phyloP scores from a whole-genome alignment of 2,329 filamentous ascomycete species.

The Venturia pyrina region DNA sequence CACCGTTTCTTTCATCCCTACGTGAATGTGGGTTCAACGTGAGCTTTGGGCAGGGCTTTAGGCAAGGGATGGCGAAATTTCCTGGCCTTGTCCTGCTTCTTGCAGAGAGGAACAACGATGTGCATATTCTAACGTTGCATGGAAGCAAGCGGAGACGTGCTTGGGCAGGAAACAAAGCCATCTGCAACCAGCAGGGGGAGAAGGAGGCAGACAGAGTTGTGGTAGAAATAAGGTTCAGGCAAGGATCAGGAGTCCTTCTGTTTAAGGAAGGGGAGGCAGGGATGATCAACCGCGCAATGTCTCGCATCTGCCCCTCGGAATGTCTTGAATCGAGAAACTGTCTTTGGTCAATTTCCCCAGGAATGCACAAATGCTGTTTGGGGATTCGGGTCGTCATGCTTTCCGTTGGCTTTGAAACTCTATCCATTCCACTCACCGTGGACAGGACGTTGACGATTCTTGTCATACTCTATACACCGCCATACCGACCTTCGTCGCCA shows the following conservation, averaged over 20 bases:
- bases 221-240: conserved; percentile 3
- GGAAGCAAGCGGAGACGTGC: background rate
- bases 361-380: background rate
- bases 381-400: background rate
- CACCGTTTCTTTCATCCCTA: background rate
- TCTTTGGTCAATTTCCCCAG: background rate
- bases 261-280: background rate
- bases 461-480: background rate
- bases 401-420: too few relatives aligned
- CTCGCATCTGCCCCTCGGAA: background rate
- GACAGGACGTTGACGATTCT: background rate
- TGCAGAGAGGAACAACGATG: background rate
- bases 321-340: background rate
- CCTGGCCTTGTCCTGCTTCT: background rate
- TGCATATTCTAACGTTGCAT: background rate
- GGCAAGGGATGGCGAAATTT: background rate
- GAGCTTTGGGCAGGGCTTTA: background rate
- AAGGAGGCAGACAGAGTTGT: background rate
- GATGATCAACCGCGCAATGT: background rate
- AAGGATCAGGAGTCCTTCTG: conserved; percentile 2
- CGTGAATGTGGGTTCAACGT: background rate
- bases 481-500: background rate
- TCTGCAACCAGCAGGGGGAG: background rate
- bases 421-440: background rate
- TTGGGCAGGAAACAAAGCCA: background rate